Evolutionary conservation across 2,329 filamentous ascomycete species (phyloP).

Genomic region (Penicillium hordei): DNA sequence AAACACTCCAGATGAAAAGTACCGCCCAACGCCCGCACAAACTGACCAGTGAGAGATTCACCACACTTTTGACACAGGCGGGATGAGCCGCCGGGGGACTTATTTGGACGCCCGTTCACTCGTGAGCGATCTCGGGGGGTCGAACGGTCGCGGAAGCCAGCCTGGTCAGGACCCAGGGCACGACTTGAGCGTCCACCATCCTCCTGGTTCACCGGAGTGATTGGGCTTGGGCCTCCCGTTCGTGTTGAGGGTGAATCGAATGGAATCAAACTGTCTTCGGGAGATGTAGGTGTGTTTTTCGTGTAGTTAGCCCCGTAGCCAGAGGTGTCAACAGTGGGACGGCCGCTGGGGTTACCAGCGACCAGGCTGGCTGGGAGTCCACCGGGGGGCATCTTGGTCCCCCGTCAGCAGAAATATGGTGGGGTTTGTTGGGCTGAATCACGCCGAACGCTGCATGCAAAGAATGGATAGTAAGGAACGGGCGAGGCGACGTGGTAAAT

Average conservation of each 20-base stretch:
- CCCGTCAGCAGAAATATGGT: slow-evolving; percentile 20
- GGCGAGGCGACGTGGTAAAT: neutral
- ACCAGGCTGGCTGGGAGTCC: slow-evolving; percentile 46
- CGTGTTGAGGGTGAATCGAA: slow-evolving; percentile 40
- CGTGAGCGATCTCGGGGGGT: slow-evolving; percentile 38
- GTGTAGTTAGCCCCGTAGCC: slow-evolving; percentile 38
- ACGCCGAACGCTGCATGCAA: slow-evolving; percentile 22
- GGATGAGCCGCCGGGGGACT: slow-evolving; percentile 38
- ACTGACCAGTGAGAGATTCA: slow-evolving; percentile 86
- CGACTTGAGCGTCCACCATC: slow-evolving; percentile 34
- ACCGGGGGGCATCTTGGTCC: slow-evolving; percentile 44
- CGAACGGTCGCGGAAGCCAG: slow-evolving; percentile 35
- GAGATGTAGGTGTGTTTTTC: slow-evolving; percentile 43
- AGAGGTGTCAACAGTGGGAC: slow-evolving; percentile 39
- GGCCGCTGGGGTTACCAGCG: slow-evolving; percentile 42
- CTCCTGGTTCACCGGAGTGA: slow-evolving; percentile 28
- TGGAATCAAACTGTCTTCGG: slow-evolving; percentile 37
- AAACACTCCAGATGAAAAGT: slow-evolving; percentile 98
- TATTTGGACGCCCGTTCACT: slow-evolving; percentile 38
- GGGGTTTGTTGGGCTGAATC: slow-evolving; percentile 10
- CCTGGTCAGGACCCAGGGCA: slow-evolving; percentile 35
- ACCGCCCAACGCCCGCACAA: slow-evolving; percentile 87
- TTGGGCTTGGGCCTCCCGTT: slow-evolving; percentile 25
- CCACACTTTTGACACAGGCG: slow-evolving; percentile 81
- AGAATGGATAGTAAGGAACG: slow-evolving; percentile 1